Conservation (phyloP, 176 grass and related monocot species). For the Elymus sibiricus region DNA sequence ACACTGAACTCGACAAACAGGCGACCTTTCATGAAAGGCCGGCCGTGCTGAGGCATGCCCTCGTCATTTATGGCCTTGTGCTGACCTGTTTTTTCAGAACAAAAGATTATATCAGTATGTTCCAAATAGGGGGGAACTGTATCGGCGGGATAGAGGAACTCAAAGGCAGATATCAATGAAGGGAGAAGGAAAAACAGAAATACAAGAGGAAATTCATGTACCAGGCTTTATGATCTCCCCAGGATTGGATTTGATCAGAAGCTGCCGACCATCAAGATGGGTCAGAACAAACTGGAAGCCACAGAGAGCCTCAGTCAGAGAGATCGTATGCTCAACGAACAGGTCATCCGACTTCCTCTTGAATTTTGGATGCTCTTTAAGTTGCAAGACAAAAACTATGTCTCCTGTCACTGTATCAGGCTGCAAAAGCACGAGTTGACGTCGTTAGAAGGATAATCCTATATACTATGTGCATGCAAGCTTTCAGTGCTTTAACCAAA, state of each 20-base stretch:
- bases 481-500: not conserved
- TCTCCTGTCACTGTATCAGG: constrained; percentile 90
- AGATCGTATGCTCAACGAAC: constrained; percentile 67
- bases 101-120: not conserved
- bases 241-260: constrained; percentile 89
- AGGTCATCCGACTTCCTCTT: constrained; percentile 88
- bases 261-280: constrained; percentile 81
- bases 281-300: constrained; percentile 89
- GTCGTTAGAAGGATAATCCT: not conserved
- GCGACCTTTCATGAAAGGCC: constrained; percentile 87
- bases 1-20: constrained; percentile 87
- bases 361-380: constrained; percentile 90
- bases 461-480: not conserved
- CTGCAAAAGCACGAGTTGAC: constrained; percentile 32
- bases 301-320: constrained; percentile 86
- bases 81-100: constrained; percentile 46
- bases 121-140: not conserved
- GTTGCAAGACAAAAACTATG: constrained; percentile 90
- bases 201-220: constrained; percentile 28
- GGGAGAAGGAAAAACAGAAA: not conserved
- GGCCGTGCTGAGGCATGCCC: constrained; percentile 88
- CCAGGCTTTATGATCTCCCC: constrained; percentile 91
- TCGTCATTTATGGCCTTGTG: constrained; percentile 90
- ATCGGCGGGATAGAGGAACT: not conserved
- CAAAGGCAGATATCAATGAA: not conserved